Percentiles rank a stretch among this genome's conserved stretches.
phyloP scores from a whole-genome alignment of 1,284 basidiomycete species.

The Phylloboletellus chloephorus region DNA sequence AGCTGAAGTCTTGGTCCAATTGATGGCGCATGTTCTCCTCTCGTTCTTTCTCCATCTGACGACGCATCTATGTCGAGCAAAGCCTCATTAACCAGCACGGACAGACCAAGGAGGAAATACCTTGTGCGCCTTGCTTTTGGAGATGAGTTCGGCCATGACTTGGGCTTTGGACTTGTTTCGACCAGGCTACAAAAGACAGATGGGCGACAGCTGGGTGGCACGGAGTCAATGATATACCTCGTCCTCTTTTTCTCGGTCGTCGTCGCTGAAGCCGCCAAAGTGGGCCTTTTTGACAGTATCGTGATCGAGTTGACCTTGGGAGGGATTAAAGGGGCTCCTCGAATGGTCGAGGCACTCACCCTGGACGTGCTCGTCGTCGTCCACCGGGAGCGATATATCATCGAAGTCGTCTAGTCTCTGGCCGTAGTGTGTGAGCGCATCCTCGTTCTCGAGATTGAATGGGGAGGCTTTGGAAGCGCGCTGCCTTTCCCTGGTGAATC shows the following conservation, averaged over 20 bases:
- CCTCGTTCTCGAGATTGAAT: conserved; percentile 91
- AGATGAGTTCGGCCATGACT: conserved; percentile 97
- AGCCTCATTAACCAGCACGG: conserved; percentile 1
- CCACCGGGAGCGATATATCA: conserved; percentile 65
- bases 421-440: conserved; percentile 91
- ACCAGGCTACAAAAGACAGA: conserved; percentile 48
- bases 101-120: conserved; percentile 36
- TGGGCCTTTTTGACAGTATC: conserved; percentile 65
- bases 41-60: conserved; percentile 84
- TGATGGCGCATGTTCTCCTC: conserved; percentile 85
- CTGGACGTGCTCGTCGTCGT: conserved; percentile 63
- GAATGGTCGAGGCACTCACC: conserved; percentile 16
- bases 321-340: conserved; percentile 24
- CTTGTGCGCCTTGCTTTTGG: conserved; percentile 95
- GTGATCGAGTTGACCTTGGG: conserved; percentile 56
- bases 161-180: conserved; percentile 91
- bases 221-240: conserved; percentile 33
- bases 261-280: conserved; percentile 88
- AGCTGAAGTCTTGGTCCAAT: conserved; percentile 85
- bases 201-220: background rate
- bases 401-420: conserved; percentile 88
- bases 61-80: conserved; percentile 52
- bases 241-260: conserved; percentile 54
- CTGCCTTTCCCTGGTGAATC: conserved; percentile 89
- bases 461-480: conserved; percentile 70